phyloP scores from a whole-genome alignment of 75 land plant species.

The Selaginella tamariscina region DNA sequence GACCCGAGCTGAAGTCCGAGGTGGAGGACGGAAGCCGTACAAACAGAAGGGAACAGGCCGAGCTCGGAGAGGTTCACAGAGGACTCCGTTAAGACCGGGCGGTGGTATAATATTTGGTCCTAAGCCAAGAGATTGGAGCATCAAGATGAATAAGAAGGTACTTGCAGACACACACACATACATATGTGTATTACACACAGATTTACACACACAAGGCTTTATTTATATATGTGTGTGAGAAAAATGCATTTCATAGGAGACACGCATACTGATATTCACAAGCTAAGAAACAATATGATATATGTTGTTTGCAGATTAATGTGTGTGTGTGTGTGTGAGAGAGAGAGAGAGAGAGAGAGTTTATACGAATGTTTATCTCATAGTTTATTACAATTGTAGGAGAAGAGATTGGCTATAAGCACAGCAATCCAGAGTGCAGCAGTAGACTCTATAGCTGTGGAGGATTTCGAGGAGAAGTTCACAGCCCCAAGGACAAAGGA shows the following conservation, averaged over 20 bases:
- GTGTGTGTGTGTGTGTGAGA: no score
- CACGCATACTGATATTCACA: no score
- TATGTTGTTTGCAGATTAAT: no score
- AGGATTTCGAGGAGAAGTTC: constrained; percentile 49
- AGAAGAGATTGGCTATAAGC: constrained; percentile 75
- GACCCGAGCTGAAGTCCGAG: constrained; percentile 74
- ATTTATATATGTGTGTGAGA: no score
- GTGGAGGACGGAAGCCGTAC: constrained; percentile 83
- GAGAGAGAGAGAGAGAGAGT: no score
- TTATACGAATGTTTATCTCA: no score
- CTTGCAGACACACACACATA: no score
- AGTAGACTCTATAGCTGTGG: constrained; percentile 47
- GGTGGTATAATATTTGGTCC: constrained; percentile 94
- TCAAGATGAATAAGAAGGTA: constrained; percentile 91
- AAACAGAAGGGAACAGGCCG: constrained; percentile 80
- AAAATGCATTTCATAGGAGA: no score
- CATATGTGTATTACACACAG: no score
- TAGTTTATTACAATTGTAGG: no score
- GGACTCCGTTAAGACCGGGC: constrained; percentile 79
- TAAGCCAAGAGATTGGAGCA: constrained; percentile 80
- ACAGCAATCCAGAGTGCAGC: constrained; percentile 74
- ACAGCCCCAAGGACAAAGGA: constrained; percentile 69
- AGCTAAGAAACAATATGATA: no score
- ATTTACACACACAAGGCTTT: no score
- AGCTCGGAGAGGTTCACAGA: constrained; percentile 77